Conservation (phyloP, 2,329 filamentous ascomycete species). For the Aspergillus oerlinghausenensis region DNA sequence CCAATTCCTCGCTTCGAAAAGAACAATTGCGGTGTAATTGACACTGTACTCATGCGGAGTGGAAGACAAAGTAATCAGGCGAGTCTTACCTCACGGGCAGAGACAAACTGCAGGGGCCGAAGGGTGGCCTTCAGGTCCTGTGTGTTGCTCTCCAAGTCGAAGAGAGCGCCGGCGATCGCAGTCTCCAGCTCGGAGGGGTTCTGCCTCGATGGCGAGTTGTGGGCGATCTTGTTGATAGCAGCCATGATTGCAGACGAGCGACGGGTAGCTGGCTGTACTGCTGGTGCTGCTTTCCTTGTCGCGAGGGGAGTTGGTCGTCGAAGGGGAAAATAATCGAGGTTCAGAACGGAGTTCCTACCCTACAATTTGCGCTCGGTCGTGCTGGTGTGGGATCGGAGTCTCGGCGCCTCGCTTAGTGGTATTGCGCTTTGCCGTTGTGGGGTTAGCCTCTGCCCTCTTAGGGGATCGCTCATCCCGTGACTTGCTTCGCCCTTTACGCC, state of each 20-base stretch:
- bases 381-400: conserved; percentile 24
- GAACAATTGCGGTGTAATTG: background rate
- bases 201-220: conserved; percentile 92
- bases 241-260: conserved; percentile 56
- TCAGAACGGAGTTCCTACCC: conserved; percentile 1
- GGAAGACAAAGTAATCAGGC: conserved; percentile 1
- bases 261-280: conserved; percentile 35
- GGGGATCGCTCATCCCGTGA: conserved; percentile 28
- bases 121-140: conserved; percentile 94
- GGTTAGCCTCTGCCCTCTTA: conserved; percentile 21
- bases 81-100: conserved; percentile 91
- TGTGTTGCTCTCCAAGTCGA: conserved; percentile 99
- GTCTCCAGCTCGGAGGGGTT: conserved; percentile 97
- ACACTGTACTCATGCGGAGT: background rate
- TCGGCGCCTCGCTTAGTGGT: conserved; percentile 32
- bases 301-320: conserved; percentile 31
- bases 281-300: conserved; percentile 31
- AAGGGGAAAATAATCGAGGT: conserved; percentile 18
- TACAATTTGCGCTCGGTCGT: conserved; percentile 14
- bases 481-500: conserved; percentile 16
- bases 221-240: conserved; percentile 95
- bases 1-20: background rate
- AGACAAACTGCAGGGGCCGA: conserved; percentile 97
- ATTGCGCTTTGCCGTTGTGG: conserved; percentile 15
- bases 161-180: conserved; percentile 93